Base-by-base conservation (phyloP, 345 rosid species). In the Raphanus raphanistrum region DNA sequence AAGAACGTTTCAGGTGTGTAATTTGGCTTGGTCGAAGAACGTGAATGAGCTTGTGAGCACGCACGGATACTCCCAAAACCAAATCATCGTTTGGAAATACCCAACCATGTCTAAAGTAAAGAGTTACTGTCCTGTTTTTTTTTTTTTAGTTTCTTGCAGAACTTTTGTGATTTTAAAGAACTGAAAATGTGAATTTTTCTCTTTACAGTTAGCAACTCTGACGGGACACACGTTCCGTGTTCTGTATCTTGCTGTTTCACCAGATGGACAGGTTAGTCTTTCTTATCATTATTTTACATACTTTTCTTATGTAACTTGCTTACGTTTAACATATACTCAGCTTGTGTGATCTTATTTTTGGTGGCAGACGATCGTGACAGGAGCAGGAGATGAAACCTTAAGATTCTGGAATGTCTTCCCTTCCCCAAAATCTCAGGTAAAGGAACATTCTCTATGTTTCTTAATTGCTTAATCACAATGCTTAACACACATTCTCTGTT, bases 381-480 rank as follows among this genome's bases (percentile, higher is more conserved):
- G 99, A 82, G 99, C 99, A 63, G 99, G 99, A 74, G 98, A 96
- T 76, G 99, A 96, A 81, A 96, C 99, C 0, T 83, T 93, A 27
- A 85, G 98, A 79, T 96, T 96, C 82, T 96, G 99, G 99, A 93
- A 90, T 32, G 97, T 96, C 63, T 96, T 96, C 82, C 99, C 98
- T 54, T 89, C 97, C 60, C 98, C 93, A 0, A 96, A 93, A 77
- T 96, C 92, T 73, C 96, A 91, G 97, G 99, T 91, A 81, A 74
- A 28, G 4, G 13, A 41, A 72, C 7, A 15, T 10, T 17, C n/a
- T 7, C 0, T 0, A 0, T 21, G 5, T 26, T 33, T 3, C 3
- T 28, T 2, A 28, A 12, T 21, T 8, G 35, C 15, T 80, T 4
- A 4, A 55, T n/a, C 2, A 43, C 36, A 52, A 21, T 60, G 38